phyloP scores from a whole-genome alignment of 495 filamentous ascomycete species.

The Parathielavia appendiculata region DNA sequence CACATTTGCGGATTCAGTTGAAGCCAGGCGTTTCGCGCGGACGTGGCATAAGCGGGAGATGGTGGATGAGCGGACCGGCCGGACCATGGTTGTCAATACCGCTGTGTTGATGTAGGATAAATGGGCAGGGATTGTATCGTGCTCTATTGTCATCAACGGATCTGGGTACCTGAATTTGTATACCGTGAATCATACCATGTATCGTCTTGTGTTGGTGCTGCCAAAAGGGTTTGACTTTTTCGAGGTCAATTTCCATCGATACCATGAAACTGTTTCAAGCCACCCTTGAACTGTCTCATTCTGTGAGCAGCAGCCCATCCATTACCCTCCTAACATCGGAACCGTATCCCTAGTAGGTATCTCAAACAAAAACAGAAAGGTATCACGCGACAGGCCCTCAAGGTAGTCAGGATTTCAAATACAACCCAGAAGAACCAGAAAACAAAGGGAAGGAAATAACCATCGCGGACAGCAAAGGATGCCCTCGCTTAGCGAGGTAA shows the following conservation, averaged over 20 bases:
- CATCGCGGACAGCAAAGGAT: neutral
- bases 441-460: neutral
- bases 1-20: slow-evolving; percentile 41
- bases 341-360: slow-evolving; percentile 5
- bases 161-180: neutral
- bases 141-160: no score
- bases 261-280: neutral
- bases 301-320: neutral
- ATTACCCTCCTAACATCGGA: neutral
- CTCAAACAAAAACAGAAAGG: slow-evolving; percentile 9
- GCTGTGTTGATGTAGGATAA: slow-evolving; percentile 48
- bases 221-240: no score
- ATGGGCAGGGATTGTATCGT: neutral
- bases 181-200: no score
- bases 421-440: neutral
- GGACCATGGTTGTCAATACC: slow-evolving; percentile 34
- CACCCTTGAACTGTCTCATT: neutral
- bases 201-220: no score
- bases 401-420: neutral
- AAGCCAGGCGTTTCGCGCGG: slow-evolving; percentile 54
- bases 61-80: slow-evolving; percentile 20
- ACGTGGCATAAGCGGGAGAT: slow-evolving; percentile 51
- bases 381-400: slow-evolving; percentile 10
- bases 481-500: neutral
- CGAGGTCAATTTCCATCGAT: neutral